Conservation (phyloP, 2,329 filamentous ascomycete species). For the Penicillium decumbens region DNA sequence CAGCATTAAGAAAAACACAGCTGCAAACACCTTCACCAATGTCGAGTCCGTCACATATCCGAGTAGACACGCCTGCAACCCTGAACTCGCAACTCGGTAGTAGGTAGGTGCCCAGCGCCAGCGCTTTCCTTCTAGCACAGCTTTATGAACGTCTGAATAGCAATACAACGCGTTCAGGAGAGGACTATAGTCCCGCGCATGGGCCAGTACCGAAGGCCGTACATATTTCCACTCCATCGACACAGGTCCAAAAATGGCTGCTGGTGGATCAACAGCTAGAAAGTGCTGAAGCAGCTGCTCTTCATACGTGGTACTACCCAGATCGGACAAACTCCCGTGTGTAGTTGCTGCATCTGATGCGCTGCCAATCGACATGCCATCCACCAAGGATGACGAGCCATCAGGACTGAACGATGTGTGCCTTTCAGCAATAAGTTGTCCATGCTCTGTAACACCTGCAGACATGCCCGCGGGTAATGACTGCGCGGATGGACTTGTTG, state of each 20-base stretch:
- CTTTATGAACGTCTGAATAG: slow-evolving; percentile 32
- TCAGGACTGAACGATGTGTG: slow-evolving; percentile 15
- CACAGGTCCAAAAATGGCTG: slow-evolving; percentile 30
- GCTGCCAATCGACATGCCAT: slow-evolving; percentile 14
- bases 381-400: slow-evolving; percentile 10
- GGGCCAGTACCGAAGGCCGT: slow-evolving; percentile 22
- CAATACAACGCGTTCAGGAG: slow-evolving; percentile 32
- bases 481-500: slow-evolving; percentile 9
- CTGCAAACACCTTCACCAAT: slow-evolving; percentile 26
- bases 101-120: slow-evolving; percentile 30
- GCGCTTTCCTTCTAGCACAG: slow-evolving; percentile 23
- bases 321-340: slow-evolving; percentile 19
- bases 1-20: slow-evolving; percentile 34
- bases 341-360: slow-evolving; percentile 14
- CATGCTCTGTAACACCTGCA: slow-evolving; percentile 4
- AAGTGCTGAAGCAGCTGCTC: slow-evolving; percentile 31
- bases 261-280: slow-evolving; percentile 25
- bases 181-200: slow-evolving; percentile 24
- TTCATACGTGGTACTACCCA: slow-evolving; percentile 23
- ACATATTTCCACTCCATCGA: slow-evolving; percentile 34
- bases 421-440: slow-evolving; percentile 6
- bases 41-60: slow-evolving; percentile 24
- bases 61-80: slow-evolving; percentile 27
- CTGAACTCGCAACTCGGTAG: slow-evolving; percentile 29
- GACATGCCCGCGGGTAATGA: slow-evolving; percentile 5